Evolutionary conservation across 2,329 filamentous ascomycete species (phyloP), one percentile per base, ranked within the genome.

Genomic region (Curvularia spicifera): DNA sequence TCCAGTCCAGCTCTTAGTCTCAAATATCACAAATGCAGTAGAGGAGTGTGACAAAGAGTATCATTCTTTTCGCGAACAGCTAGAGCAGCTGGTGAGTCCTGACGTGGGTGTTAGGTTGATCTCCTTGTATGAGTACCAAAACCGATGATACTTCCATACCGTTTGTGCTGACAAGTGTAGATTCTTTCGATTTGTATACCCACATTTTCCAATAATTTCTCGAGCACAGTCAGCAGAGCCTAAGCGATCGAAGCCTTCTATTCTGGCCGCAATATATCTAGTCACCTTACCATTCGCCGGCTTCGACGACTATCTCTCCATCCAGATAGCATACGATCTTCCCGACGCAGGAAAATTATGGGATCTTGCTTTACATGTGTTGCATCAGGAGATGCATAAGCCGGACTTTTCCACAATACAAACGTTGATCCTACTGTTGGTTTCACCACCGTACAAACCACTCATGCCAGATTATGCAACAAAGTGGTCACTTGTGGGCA

Each of bases 401-500:
- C 33, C 33, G 1, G 47, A 49, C 22, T 29, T 49, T 18, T 49
- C 47, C 1, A 40, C 13, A 7, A 22, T 49, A 22, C 47, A 49
- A 40, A 49, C 47, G 4, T 28, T 49, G 33, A 39, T 49, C 20
- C n/a, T 49, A 13, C 33, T 49, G 33, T 13, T 39, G 4, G 33
- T 49, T 28, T 37, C 47, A 37, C 33, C 47, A 28, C 33, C 47
- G 9, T 33, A 39, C n/a, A 49, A 49, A 33, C 47, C 33, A 5
- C 47, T 49, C 13, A 49, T 49, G 47, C 47, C 47, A 28, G 47
- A 49, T 39, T 49, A 49, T 49, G 31, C 47, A 12, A 49, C 47
- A 26, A 49, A 49, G n/a, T 49, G 47, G 47, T 49, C 47, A n/a
- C 47, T 49, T 39, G 47, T 49, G 4, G 47, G 47, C 33, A 20